phyloP scores from a whole-genome alignment of 1,284 basidiomycete species.

The Fomitopsis schrenkii region DNA sequence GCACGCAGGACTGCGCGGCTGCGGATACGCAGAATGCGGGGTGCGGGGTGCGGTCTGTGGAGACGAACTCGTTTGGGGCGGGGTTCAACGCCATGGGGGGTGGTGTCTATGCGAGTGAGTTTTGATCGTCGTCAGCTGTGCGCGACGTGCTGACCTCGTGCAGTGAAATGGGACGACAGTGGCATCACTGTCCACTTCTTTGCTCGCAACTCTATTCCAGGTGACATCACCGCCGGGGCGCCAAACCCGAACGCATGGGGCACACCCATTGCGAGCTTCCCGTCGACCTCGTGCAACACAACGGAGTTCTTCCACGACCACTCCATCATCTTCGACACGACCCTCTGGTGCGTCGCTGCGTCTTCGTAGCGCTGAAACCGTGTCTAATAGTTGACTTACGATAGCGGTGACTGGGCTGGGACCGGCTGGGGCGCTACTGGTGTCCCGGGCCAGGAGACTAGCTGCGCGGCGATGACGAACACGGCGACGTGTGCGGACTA shows the following conservation, averaged over 20 bases:
- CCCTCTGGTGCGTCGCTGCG: conserved; percentile 54
- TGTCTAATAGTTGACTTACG: neutral
- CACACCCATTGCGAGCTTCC: conserved; percentile 66
- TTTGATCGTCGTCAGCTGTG: neutral
- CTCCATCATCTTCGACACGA: conserved; percentile 77
- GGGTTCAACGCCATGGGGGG: conserved; percentile 69
- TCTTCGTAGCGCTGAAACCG: neutral
- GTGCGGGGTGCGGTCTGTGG: conserved; percentile 56
- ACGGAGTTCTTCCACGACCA: conserved; percentile 73
- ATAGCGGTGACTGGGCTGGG: conserved; percentile 87
- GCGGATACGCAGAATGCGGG: conserved; percentile 61
- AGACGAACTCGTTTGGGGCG: conserved; percentile 54
- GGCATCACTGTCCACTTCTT: conserved; percentile 81
- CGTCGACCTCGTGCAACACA: conserved; percentile 64
- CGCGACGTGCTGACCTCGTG: neutral
- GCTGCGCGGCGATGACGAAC: conserved; percentile 81
- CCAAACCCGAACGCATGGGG: conserved; percentile 78
- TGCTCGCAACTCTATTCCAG: conserved; percentile 61
- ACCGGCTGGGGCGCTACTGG: conserved; percentile 69
- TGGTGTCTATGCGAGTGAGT: conserved; percentile 76
- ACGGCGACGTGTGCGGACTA: conserved; percentile 75
- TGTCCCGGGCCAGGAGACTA: conserved; percentile 74
- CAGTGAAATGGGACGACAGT: conserved; percentile 65
- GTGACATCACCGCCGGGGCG: conserved; percentile 62
- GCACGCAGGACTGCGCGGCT: conserved; percentile 62